Evolutionary conservation across 2,329 filamentous ascomycete genomes (phyloP).

Genomic region (Aspergillus texensis): DNA sequence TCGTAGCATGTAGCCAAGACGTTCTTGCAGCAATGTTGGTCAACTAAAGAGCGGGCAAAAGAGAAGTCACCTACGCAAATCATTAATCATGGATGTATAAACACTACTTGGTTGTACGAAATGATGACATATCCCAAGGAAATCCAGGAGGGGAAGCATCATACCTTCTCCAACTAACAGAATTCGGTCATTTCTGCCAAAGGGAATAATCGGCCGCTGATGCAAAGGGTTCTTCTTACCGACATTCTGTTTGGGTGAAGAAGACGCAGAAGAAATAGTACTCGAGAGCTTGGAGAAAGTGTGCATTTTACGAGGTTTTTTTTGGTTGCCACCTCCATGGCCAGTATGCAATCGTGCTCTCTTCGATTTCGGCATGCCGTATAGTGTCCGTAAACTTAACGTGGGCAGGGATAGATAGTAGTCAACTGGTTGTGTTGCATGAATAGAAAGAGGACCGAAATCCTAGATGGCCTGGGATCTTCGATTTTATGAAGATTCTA

Average conservation of each 20-base stretch:
- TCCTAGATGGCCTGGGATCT: neutral
- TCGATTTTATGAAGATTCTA: neutral
- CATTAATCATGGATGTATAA: conserved; percentile 1
- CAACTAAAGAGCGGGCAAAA: conserved; percentile 48
- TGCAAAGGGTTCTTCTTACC: conserved; percentile 21
- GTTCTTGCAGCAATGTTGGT: conserved; percentile 43
- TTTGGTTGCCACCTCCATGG: conserved; percentile 8
- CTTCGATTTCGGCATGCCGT: conserved; percentile 29
- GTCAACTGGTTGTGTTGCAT: neutral
- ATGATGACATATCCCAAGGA: neutral
- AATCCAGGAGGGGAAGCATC: conserved; percentile 13
- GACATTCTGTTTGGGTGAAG: neutral
- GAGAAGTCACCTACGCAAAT: conserved; percentile 49
- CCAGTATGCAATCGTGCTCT: conserved; percentile 16
- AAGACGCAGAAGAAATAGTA: conserved; percentile 2
- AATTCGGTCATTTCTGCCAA: conserved; percentile 44
- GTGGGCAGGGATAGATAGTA: neutral
- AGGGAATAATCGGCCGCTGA: conserved; percentile 42
- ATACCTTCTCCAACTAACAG: conserved; percentile 50
- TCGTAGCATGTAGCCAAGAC: conserved; percentile 51
- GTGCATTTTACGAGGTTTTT: conserved; percentile 31
- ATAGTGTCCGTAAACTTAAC: neutral
- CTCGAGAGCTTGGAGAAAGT: conserved; percentile 31
- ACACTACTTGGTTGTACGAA: neutral
- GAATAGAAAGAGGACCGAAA: neutral